Percentiles rank a stretch among this genome's conserved stretches.
Conservation (phyloP, 139 green algal species). For the Picochlorum sp. region DNA sequence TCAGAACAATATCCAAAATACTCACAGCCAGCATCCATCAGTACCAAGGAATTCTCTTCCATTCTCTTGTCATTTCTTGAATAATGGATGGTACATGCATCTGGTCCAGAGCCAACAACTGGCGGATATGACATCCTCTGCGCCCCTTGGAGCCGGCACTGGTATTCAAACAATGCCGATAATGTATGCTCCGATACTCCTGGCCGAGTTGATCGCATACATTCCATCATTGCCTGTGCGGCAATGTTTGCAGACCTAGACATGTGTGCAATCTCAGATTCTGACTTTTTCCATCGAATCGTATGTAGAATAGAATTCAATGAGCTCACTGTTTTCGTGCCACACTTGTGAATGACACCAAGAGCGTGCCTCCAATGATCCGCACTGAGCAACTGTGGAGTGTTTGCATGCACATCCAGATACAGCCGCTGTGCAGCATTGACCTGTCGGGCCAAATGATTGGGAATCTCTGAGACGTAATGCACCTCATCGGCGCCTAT, state of each 20-base stretch:
- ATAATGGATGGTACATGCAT: conserved; percentile 84
- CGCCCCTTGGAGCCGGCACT: conserved; percentile 47
- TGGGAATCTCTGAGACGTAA: conserved; percentile 31
- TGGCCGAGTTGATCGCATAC: conserved; percentile 38
- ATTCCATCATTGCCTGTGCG: conserved; percentile 38
- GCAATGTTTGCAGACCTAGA: conserved; percentile 36
- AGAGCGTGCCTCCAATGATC: conserved; percentile 4
- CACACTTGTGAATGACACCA: not conserved
- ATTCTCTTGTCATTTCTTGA: conserved; percentile 71
- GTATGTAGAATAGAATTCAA: conserved; percentile 35
- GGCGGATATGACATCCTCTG: conserved; percentile 62
- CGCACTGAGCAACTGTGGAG: conserved; percentile 1
- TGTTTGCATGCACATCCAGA: conserved; percentile 7
- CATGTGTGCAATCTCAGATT: conserved; percentile 56
- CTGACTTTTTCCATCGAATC: conserved; percentile 59
- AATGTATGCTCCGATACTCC: conserved; percentile 47
- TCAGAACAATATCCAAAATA: conserved; percentile 74
- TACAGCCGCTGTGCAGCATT: conserved; percentile 6
- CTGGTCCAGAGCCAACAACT: conserved; percentile 56
- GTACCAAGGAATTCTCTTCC: conserved; percentile 48
- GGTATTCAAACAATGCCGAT: conserved; percentile 59
- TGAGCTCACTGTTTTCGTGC: not conserved
- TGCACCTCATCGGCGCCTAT: conserved; percentile 62
- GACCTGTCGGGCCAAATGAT: conserved; percentile 13
- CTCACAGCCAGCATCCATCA: conserved; percentile 92